Evolutionary conservation across 129 eudicot species (phyloP).

Genomic region (Escallonia herrerae): DNA sequence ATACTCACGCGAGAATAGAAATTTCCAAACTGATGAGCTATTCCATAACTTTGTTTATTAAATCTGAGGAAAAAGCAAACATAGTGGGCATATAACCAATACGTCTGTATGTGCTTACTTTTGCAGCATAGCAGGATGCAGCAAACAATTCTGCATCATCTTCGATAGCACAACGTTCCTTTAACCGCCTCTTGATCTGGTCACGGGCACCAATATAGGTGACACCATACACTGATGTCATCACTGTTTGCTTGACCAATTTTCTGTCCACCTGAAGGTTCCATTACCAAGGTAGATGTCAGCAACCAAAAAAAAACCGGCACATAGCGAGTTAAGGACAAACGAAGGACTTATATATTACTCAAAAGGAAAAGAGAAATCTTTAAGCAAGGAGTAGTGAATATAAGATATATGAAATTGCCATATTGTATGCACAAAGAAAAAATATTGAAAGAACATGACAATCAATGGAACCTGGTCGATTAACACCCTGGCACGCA

Average conservation of each 20-base stretch:
- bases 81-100: not conserved
- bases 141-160: constrained; percentile 63
- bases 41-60: not conserved
- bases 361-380: not conserved
- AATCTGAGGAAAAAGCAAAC: not conserved
- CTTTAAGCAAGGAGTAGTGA: not conserved
- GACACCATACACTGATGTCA: constrained; percentile 98
- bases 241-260: constrained; percentile 93
- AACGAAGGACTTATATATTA: not conserved
- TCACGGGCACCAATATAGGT: constrained; percentile 98
- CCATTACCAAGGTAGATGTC: constrained; percentile 1
- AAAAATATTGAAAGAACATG: not conserved
- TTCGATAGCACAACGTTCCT: constrained; percentile 69
- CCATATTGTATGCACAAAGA: no score
- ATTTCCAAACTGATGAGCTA: not conserved
- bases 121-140: constrained; percentile 80
- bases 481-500: constrained; percentile 58
- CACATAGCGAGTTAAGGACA: no score
- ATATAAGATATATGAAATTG: no score
- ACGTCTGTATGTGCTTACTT: constrained; percentile 33
- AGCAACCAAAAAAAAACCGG: not conserved
- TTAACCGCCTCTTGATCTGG: constrained; percentile 80
- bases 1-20: not conserved
- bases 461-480: constrained; percentile 46
- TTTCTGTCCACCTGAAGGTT: constrained; percentile 73